These are phyloP conservation scores for Fusarium succisae DNA, from an alignment of 2,329 filamentous ascomycete species.

Conservation along the genomic window DNA sequence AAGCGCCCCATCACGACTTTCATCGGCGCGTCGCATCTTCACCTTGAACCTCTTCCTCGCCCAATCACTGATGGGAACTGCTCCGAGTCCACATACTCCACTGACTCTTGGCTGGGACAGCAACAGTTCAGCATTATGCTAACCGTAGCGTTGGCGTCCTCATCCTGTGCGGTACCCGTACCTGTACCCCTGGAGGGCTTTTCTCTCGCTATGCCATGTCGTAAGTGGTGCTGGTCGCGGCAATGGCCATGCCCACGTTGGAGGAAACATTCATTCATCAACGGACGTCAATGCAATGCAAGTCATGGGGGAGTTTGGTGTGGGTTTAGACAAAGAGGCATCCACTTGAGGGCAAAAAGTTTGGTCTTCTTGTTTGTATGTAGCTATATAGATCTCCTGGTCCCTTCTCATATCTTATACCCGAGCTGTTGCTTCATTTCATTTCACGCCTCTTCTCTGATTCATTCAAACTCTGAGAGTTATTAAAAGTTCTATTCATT, in stretches of 20 bases:
- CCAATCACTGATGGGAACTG: conserved; percentile 34
- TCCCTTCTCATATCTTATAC: conserved; percentile 2
- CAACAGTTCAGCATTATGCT: neutral
- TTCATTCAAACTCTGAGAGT: conserved; percentile 12
- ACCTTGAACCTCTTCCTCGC: conserved; percentile 19
- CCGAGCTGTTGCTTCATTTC: conserved; percentile 7
- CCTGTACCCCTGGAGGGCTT: conserved; percentile 20
- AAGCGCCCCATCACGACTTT: conserved; percentile 38
- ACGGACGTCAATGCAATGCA: conserved; percentile 32
- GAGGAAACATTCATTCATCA: conserved; percentile 20
- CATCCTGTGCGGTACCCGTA: neutral
- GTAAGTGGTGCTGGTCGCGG: conserved; percentile 27
- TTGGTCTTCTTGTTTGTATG: conserved; percentile 16
- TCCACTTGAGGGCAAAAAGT: conserved; percentile 22
- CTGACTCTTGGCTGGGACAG: conserved; percentile 22
- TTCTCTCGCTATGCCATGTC: conserved; percentile 14
- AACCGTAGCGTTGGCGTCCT: conserved; percentile 23
- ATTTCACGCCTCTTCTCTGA: conserved; percentile 19
- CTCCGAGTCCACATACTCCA: conserved; percentile 31
- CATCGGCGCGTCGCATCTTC: conserved; percentile 41
- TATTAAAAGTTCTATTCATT: conserved; percentile 14
- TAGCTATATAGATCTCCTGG: conserved; percentile 30
- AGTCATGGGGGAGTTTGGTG: conserved; percentile 23
- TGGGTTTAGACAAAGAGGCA: conserved; percentile 35
- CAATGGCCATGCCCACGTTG: conserved; percentile 16